A percentile compares a stretch with the other conserved stretches of the same genome.
Conservation (phyloP, 768 basidiomycete genomes). For the Pleurotus platypus region DNA sequence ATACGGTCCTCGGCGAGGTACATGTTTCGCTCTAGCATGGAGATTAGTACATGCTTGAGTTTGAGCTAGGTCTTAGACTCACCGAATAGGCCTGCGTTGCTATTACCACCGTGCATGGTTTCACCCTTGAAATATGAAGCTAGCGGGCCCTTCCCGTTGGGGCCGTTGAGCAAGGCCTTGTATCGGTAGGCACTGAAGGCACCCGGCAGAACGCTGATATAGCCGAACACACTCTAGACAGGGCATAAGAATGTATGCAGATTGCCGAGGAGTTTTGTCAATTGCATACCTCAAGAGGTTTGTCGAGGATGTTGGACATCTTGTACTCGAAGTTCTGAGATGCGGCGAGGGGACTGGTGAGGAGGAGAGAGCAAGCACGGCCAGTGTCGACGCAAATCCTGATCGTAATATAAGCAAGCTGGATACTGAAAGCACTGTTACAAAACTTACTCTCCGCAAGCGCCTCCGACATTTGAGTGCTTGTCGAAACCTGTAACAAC, state of each 20-base stretch:
- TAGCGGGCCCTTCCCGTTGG: slow-evolving; percentile 85
- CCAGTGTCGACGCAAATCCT: slow-evolving; percentile 85
- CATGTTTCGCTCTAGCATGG: slow-evolving; percentile 70
- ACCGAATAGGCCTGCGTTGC: slow-evolving; percentile 69
- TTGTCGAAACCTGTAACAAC: slow-evolving; percentile 63
- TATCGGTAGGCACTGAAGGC: slow-evolving; percentile 93
- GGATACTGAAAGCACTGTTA: neutral
- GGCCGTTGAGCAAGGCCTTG: slow-evolving; percentile 81
- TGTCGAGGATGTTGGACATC: slow-evolving; percentile 95
- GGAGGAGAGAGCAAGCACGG: slow-evolving; percentile 63
- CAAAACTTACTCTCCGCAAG: slow-evolving; percentile 80
- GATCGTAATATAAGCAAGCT: neutral
- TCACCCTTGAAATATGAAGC: slow-evolving; percentile 95
- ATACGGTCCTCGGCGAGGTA: slow-evolving; percentile 91
- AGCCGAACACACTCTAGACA: slow-evolving; percentile 72
- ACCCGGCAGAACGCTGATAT: slow-evolving; percentile 86
- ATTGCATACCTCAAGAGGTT: slow-evolving; percentile 79
- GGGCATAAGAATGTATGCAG: neutral
- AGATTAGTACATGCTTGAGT: neutral
- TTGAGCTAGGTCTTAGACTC: slow-evolving; percentile 13
- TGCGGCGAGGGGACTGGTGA: slow-evolving; percentile 78
- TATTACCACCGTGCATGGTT: slow-evolving; percentile 69
- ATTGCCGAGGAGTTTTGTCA: neutral
- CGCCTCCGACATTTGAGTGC: slow-evolving; percentile 84
- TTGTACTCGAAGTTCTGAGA: slow-evolving; percentile 99